These are phyloP conservation scores for Eurotiales sp. DNA, from an alignment of 2,329 filamentous ascomycete genomes.

Conservation along the genomic window DNA sequence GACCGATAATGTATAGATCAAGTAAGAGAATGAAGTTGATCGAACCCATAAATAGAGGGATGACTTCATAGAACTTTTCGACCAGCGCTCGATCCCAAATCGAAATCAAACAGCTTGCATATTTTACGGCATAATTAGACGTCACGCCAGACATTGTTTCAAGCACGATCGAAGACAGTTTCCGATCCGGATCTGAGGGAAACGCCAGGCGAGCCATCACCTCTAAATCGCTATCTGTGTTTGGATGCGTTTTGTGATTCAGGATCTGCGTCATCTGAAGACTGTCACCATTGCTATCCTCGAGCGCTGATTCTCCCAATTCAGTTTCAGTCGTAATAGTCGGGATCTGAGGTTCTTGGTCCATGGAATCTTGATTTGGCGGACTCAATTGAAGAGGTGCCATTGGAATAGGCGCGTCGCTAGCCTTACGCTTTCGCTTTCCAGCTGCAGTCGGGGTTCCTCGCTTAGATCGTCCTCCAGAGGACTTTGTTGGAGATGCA, in stretches of 20 bases:
- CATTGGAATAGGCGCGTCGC: constrained; percentile 49
- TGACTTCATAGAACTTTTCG: constrained; percentile 48
- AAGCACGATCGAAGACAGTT: constrained; percentile 53
- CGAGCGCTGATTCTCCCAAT: no score
- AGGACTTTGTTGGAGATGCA: constrained; percentile 53
- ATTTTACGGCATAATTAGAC: constrained; percentile 45
- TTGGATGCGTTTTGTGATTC: constrained; percentile 50
- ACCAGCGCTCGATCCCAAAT: constrained; percentile 56
- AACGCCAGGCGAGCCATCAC: constrained; percentile 50
- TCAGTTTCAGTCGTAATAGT: constrained; percentile 13
- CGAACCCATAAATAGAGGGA: constrained; percentile 41
- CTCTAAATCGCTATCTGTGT: constrained; percentile 52
- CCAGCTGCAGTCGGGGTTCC: constrained; percentile 53
- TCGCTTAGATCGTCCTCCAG: constrained; percentile 43
- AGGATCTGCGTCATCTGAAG: constrained; percentile 53
- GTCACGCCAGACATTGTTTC: constrained; percentile 46
- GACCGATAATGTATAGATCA: constrained; percentile 33
- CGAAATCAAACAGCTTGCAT: constrained; percentile 48
- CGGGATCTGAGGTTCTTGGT: constrained; percentile 14
- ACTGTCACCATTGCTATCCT: constrained; percentile 25
- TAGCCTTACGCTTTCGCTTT: constrained; percentile 55
- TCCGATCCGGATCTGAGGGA: constrained; percentile 48
- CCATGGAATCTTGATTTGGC: constrained; percentile 14
- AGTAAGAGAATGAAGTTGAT: constrained; percentile 38
- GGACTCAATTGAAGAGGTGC: constrained; percentile 41